Evolutionary conservation across 306 rosid species (phyloP).

Genomic region (Rosa lucieae): DNA sequence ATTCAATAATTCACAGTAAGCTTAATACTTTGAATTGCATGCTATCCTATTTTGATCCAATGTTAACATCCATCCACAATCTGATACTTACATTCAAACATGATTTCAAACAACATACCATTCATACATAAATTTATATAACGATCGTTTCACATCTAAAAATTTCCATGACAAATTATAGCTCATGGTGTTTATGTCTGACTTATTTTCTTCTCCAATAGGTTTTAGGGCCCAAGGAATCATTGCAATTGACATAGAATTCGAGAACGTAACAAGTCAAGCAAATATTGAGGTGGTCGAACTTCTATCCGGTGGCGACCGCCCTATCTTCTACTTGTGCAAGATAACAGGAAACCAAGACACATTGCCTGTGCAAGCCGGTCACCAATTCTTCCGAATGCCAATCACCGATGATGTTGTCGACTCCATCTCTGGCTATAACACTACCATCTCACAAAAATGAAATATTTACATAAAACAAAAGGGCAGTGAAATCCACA

Average conservation of each 20-base stretch:
- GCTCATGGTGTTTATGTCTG: not conserved
- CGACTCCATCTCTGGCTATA: slow-evolving; percentile 17
- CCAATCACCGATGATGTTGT: slow-evolving; percentile 8
- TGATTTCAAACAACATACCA: no score
- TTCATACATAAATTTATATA: no score
- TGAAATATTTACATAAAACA: not conserved
- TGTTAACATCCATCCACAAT: no score
- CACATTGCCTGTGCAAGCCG: not conserved
- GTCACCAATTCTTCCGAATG: slow-evolving; percentile 15
- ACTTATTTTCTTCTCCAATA: not conserved
- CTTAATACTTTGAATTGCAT: no score
- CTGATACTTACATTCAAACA: no score
- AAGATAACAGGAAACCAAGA: slow-evolving; percentile 18
- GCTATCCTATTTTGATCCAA: no score
- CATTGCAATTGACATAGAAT: slow-evolving; percentile 11
- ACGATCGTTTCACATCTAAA: no score
- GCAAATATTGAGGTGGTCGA: not conserved
- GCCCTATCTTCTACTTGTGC: slow-evolving; percentile 1
- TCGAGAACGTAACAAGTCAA: not conserved
- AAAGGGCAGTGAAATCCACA: no score
- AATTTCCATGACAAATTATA: no score
- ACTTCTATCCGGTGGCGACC: not conserved
- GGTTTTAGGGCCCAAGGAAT: not conserved
- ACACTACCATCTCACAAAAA: not conserved
- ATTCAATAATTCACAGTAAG: no score